phyloP scores from a whole-genome alignment of 140 eudicot species.

The Oenanthe javanica region DNA sequence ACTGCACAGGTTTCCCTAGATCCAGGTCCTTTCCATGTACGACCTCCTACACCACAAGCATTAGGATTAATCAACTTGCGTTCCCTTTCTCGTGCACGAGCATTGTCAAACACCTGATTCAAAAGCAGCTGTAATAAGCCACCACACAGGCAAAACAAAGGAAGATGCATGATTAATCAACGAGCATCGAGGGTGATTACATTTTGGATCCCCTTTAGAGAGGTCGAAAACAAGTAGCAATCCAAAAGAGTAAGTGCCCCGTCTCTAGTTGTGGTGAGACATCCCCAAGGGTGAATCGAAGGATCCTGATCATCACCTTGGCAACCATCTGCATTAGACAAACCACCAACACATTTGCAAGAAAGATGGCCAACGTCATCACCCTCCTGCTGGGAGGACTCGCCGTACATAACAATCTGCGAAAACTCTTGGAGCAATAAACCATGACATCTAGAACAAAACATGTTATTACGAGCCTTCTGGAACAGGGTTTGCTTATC shows the following conservation, averaged over 20 bases:
- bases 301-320: conserved; percentile 74
- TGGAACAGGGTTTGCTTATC: conserved; percentile 36
- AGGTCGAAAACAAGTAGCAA: conserved; percentile 35
- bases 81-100: conserved; percentile 86
- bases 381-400: conserved; percentile 74
- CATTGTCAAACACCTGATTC: conserved; percentile 87
- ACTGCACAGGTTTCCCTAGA: conserved; percentile 91
- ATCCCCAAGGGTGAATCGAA: conserved; percentile 97
- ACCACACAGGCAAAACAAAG: conserved; percentile 8
- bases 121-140: conserved; percentile 15
- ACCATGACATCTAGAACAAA: conserved; percentile 94
- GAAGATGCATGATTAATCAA: background rate
- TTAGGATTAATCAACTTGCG: conserved; percentile 89
- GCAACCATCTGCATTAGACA: conserved; percentile 26
- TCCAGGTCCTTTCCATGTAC: conserved; percentile 99
- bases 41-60: conserved; percentile 97
- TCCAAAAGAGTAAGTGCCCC: conserved; percentile 62
- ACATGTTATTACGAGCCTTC: conserved; percentile 86
- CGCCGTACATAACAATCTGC: conserved; percentile 90
- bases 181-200: conserved; percentile 21
- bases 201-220: conserved; percentile 81
- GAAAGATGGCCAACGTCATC: conserved; percentile 30
- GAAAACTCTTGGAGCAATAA: conserved; percentile 71
- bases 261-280: conserved; percentile 67
- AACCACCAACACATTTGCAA: conserved; percentile 30